These are phyloP conservation scores for Fraxinus cuspidata DNA, from an alignment of 257 asterid genomes.

Conservation along the genomic window DNA sequence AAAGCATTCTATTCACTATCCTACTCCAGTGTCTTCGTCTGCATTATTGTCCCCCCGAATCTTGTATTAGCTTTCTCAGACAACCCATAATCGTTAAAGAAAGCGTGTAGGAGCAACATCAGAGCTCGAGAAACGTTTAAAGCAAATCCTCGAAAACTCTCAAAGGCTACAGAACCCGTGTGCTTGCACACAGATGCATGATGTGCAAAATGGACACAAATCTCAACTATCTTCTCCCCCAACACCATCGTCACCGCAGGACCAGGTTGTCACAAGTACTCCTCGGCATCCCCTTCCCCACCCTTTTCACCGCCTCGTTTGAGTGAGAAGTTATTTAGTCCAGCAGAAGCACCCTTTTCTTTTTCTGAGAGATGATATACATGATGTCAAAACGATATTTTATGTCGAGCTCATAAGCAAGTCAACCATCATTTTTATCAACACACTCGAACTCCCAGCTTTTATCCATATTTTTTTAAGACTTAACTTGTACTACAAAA, in stretches of 20 bases:
- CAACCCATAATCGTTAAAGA: background rate
- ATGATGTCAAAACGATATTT: too few relatives aligned
- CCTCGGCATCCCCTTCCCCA: constrained; percentile 18
- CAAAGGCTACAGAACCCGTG: background rate
- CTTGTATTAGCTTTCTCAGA: background rate
- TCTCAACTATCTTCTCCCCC: background rate
- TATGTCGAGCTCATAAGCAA: too few relatives aligned
- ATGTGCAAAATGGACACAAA: background rate
- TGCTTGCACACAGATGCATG: background rate
- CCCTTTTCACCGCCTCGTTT: background rate
- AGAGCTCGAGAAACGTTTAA: background rate
- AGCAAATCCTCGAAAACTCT: too few relatives aligned
- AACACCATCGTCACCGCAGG: constrained; percentile 31
- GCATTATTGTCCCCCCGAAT: too few relatives aligned
- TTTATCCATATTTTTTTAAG: too few relatives aligned
- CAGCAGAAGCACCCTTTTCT: background rate
- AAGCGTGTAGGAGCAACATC: background rate
- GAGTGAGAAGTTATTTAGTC: background rate
- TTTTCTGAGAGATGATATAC: background rate
- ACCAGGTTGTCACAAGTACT: constrained; percentile 23
- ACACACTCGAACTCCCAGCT: too few relatives aligned
- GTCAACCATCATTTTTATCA: too few relatives aligned
- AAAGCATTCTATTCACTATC: background rate
- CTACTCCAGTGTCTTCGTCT: background rate
- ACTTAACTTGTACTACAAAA: too few relatives aligned